phyloP scores from a whole-genome alignment of 2,329 filamentous ascomycete genomes.

The Paracamarosporium sp. region DNA sequence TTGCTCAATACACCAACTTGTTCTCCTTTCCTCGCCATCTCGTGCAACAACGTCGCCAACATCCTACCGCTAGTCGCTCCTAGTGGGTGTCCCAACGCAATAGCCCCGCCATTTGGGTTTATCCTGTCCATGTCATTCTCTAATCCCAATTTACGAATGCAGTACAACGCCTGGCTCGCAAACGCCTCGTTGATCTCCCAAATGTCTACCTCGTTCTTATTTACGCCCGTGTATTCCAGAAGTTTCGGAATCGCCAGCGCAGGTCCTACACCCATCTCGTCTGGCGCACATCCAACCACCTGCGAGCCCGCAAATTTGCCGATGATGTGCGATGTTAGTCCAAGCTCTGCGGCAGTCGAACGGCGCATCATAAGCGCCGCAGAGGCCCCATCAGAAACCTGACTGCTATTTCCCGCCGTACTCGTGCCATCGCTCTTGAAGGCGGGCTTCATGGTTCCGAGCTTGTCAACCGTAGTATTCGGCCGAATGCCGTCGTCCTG shows the following conservation, averaged over 20 bases:
- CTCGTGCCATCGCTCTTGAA: conserved; percentile 77
- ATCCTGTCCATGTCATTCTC: conserved; percentile 73
- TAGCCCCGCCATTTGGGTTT: conserved; percentile 92
- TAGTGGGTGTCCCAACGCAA: conserved; percentile 90
- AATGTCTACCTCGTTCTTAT: conserved; percentile 73
- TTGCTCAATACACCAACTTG: conserved; percentile 88
- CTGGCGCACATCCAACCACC: conserved; percentile 79
- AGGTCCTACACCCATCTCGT: conserved; percentile 94
- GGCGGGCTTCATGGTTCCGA: conserved; percentile 83
- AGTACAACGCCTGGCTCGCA: conserved; percentile 71
- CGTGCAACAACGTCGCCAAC: conserved; percentile 74
- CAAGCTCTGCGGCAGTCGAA: conserved; percentile 77
- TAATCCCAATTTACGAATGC: conserved; percentile 72
- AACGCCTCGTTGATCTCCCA: conserved; percentile 95
- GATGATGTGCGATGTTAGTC: conserved; percentile 72
- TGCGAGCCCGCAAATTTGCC: conserved; percentile 82
- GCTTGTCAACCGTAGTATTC: conserved; percentile 70
- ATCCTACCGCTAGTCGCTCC: conserved; percentile 88
- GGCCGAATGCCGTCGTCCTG: conserved; percentile 85
- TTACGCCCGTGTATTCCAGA: conserved; percentile 71
- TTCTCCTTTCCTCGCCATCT: conserved; percentile 70
- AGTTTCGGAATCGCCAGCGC: conserved; percentile 85
- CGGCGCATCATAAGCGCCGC: conserved; percentile 84
- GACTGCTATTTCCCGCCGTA: conserved; percentile 85
- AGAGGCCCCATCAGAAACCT: conserved; percentile 88